Base-by-base conservation (phyloP, 768 basidiomycete genomes). In the Coprinopsis strossmayeri region DNA sequence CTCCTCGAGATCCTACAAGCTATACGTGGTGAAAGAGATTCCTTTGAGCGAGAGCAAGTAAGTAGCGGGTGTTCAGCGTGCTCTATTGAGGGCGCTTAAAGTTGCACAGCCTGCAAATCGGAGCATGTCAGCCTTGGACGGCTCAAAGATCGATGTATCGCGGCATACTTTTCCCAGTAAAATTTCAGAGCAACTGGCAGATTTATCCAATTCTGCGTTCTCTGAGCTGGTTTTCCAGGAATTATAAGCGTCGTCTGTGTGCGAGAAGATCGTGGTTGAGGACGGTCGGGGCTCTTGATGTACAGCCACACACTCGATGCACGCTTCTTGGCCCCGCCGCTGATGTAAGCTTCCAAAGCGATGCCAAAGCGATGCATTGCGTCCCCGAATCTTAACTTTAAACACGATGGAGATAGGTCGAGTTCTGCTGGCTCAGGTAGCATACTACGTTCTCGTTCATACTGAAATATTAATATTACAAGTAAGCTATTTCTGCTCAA, bases 401-500 rank as follows among this genome's bases (percentile, higher is more conserved):
- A n/a, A n/a, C n/a, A n/a, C n/a, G n/a, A n/a, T n/a, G n/a, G n/a
- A n/a, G n/a, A n/a, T n/a, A n/a, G n/a, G n/a, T n/a, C n/a, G n/a
- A n/a, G n/a, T n/a, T n/a, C n/a, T n/a, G n/a, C n/a, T n/a, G n/a
- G n/a, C n/a, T n/a, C n/a, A n/a, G n/a, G n/a, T n/a, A n/a, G n/a
- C n/a, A n/a, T n/a, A n/a, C n/a, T n/a, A n/a, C n/a, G n/a, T n/a
- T 32, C 30, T 32, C 15, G 17, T 38, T 39, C 39, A 34, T 30
- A 21, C 7, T 44, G 26, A 37, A 38, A 43, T 40, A 27, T 50
- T 40, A 37, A 34, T 43, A 50, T 45, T 45, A 48, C 53, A 55
- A 53, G 45, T 55, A 54, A 51, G 46, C 37, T 49, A 32, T 53
- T 55, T 57, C 60, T 66, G 68, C 53, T 72, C 71, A 59, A 74